Evolutionary conservation across 1,284 basidiomycete species (phyloP).

Genomic region (Ustilago cynodontis): DNA sequence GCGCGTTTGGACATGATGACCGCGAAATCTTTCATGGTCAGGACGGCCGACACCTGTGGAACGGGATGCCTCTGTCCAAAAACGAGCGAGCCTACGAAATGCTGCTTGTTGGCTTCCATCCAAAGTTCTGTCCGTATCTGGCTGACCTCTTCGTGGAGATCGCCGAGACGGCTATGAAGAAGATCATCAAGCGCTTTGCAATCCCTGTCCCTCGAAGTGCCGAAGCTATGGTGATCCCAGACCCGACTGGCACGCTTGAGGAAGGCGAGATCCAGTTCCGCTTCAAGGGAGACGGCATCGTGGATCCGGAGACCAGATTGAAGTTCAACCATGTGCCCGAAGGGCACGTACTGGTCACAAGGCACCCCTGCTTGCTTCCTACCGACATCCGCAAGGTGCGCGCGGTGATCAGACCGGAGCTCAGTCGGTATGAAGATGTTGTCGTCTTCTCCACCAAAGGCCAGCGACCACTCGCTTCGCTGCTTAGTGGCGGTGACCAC

Average conservation of each 20-base stretch:
- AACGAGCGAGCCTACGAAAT: slow-evolving; percentile 60
- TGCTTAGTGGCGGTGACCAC: slow-evolving; percentile 65
- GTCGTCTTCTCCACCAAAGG: slow-evolving; percentile 64
- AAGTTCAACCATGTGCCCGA: slow-evolving; percentile 34
- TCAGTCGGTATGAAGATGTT: slow-evolving; percentile 51
- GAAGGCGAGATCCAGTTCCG: slow-evolving; percentile 63
- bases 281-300: slow-evolving; percentile 34
- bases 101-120: slow-evolving; percentile 60
- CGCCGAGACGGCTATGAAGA: slow-evolving; percentile 33
- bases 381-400: slow-evolving; percentile 62
- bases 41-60: slow-evolving; percentile 44
- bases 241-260: slow-evolving; percentile 51
- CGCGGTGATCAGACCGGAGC: slow-evolving; percentile 54
- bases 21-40: slow-evolving; percentile 31
- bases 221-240: slow-evolving; percentile 38
- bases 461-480: slow-evolving; percentile 44
- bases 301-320: slow-evolving; percentile 43
- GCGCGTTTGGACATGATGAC: slow-evolving; percentile 24
- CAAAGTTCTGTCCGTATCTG: slow-evolving; percentile 32
- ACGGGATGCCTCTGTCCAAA: slow-evolving; percentile 51
- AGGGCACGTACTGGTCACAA: slow-evolving; percentile 57
- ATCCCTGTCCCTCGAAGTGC: slow-evolving; percentile 40
- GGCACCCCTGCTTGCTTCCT: slow-evolving; percentile 62
- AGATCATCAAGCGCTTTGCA: slow-evolving; percentile 29
- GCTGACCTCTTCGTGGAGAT: slow-evolving; percentile 33